phyloP scores from a whole-genome alignment of 1,139 yeast genomes.

The Tardiomyces depauwii region DNA sequence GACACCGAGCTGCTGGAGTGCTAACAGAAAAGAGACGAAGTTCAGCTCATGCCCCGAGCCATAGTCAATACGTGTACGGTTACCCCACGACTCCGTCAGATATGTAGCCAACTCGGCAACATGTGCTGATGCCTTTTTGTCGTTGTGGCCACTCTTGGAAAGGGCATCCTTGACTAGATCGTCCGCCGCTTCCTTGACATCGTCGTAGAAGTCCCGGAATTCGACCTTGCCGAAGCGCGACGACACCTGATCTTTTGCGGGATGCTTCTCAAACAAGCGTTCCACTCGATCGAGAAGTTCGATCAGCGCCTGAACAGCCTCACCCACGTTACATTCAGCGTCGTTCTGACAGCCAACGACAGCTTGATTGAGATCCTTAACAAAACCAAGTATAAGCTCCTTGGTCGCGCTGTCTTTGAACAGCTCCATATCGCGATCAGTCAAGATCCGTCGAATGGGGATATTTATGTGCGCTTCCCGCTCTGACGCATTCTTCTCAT shows the following conservation, averaged over 20 bases:
- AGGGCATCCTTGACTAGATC: constrained; percentile 9
- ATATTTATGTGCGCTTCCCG: not conserved
- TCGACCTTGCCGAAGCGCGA: constrained; percentile 90
- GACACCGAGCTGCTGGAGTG: constrained; percentile 36
- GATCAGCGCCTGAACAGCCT: constrained; percentile 27
- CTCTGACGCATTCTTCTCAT: not conserved
- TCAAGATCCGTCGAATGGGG: constrained; percentile 37
- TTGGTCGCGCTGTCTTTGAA: constrained; percentile 52
- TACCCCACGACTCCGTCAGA: constrained; percentile 71
- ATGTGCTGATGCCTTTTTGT: constrained; percentile 2
- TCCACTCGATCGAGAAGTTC: constrained; percentile 37
- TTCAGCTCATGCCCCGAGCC: constrained; percentile 97
- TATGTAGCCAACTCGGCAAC: constrained; percentile 39
- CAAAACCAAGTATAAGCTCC: constrained; percentile 40
- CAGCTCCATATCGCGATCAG: constrained; percentile 46
- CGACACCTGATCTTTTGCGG: constrained; percentile 57
- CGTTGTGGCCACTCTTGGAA: not conserved
- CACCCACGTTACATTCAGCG: constrained; percentile 12
- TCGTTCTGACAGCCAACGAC: constrained; percentile 47
- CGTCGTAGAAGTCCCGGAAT: constrained; percentile 76
- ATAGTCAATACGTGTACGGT: constrained; percentile 77
- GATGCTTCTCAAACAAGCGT: constrained; percentile 40
- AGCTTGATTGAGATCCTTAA: constrained; percentile 48
- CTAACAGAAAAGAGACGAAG: constrained; percentile 58
- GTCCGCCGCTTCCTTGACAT: constrained; percentile 29